Evolutionary conservation across 148 eudicot genomes (phyloP).

Genomic region (Oxyria digyna): DNA sequence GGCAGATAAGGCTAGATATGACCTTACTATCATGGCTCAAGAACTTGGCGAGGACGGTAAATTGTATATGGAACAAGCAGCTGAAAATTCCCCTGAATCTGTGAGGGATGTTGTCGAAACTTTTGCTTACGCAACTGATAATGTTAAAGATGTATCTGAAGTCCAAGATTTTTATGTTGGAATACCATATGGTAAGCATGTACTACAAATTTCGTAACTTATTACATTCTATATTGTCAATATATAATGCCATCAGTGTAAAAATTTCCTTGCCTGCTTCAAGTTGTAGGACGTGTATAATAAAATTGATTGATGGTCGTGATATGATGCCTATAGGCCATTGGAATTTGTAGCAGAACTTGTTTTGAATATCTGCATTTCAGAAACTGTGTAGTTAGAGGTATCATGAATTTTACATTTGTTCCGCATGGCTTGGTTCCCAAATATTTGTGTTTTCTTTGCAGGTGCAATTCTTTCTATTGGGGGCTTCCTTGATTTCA

Average conservation of each 20-base stretch:
- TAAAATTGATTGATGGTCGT: not conserved
- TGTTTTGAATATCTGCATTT: not conserved
- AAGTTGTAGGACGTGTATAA: not conserved
- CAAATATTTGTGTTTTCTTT: slow-evolving; percentile 11
- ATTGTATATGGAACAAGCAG: slow-evolving; percentile 47
- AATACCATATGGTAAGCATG: slow-evolving; percentile 75
- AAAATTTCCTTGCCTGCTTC: not conserved
- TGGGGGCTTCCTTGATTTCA: slow-evolving; percentile 82
- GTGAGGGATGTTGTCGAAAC: slow-evolving; percentile 89
- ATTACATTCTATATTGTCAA: not conserved
- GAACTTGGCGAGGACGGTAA: slow-evolving; percentile 67
- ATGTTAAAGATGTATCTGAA: slow-evolving; percentile 53
- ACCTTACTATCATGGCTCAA: slow-evolving; percentile 43
- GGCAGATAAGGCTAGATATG: slow-evolving; percentile 72
- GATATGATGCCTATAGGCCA: not conserved
- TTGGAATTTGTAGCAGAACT: not conserved
- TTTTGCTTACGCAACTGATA: slow-evolving; percentile 52
- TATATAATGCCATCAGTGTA: not conserved
- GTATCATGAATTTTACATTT: not conserved
- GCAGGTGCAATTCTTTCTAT: slow-evolving; percentile 65
- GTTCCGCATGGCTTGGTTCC: not conserved
- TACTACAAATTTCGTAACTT: not conserved
- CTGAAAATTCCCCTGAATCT: slow-evolving; percentile 77
- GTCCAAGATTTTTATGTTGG: slow-evolving; percentile 79
- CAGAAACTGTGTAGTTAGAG: not conserved